Percentiles rank a stretch among this genome's conserved stretches.
Evolutionary conservation across 345 rosid genomes (phyloP).

Genomic region (Fremontodendron californicum): DNA sequence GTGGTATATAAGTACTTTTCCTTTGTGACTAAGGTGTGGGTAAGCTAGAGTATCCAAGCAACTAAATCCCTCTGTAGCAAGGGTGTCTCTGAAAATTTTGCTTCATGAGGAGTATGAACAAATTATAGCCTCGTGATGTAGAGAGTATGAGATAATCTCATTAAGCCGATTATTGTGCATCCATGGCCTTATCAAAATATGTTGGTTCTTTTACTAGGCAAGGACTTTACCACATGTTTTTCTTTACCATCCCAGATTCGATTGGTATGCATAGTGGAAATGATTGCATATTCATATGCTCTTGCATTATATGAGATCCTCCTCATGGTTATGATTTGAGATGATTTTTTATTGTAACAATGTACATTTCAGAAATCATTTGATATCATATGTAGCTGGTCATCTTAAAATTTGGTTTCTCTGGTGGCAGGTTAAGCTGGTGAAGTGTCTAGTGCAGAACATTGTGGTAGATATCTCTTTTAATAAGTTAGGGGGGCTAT

Average conservation of each 20-base stretch:
- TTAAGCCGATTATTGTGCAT: neutral
- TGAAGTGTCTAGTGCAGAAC: conserved; percentile 78
- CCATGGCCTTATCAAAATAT: neutral
- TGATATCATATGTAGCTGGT: neutral
- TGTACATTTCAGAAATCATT: conserved; percentile 1
- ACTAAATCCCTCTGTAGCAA: neutral
- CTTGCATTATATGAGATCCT: neutral
- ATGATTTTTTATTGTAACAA: neutral
- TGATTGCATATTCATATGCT: neutral
- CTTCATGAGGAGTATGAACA: neutral
- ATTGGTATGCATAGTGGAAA: neutral
- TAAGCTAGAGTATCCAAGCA: neutral
- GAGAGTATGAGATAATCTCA: neutral
- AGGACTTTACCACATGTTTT: neutral
- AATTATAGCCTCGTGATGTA: neutral
- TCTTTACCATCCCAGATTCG: neutral
- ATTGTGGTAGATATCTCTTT: conserved; percentile 90
- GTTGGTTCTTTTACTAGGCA: neutral
- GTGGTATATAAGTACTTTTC: neutral
- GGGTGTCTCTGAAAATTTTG: neutral
- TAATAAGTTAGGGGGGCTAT: conserved; percentile 82
- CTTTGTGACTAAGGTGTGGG: neutral
- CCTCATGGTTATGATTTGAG: neutral
- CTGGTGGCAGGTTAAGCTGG: conserved; percentile 76
- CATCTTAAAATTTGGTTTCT: conserved; percentile 18